Evolutionary conservation across 1,139 yeast species (phyloP), one percentile per base, ranked within the genome.

Genomic region (Zygosaccharomyces pseudobailii): DNA sequence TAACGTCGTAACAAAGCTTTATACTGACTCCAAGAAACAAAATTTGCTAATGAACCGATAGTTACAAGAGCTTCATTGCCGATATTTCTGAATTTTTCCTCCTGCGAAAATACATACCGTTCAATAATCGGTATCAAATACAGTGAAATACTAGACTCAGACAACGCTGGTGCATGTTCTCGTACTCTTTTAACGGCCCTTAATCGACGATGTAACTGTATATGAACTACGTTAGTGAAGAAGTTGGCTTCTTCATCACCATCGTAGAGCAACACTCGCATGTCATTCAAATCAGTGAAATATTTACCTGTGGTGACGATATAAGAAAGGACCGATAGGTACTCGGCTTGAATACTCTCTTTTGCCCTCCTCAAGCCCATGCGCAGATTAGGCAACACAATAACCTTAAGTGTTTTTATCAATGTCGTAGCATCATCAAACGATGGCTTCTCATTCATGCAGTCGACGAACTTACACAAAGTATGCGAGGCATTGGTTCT

Each of bases 191-290:
- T 76, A 23, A 92, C 74, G 0, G 97, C 95, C 58, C 88, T 76
- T 63, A 85, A 89, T 58, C 97, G 84, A 68, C 95, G 80, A 60
- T 85, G 90, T 21, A 84, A 63, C 68, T 94, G 98, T 43, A 92
- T 82, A 63, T 92, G 97, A 52, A 77, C 77, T 37, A 94, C 74
- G 59, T 89, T 89, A 49, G 73, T 70, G 71, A 92, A 92, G 62
- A 92, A 89, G 63, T 87, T 83, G 1, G 89, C 85, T 58, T 88
- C 96, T 40, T 84, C 95, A 58, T 88, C 95, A 36, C 82, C 83
- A 42, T 75, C 75, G 56, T 73, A 76, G 1, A 84, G 69, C 42
- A 92, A 70, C 2, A 78, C 73, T 49, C 77, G 76, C 90, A 89
- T 75, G 56, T 87, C 95, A 23, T 72, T 71, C 39, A 88, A 70